Conservation (phyloP, 805 yeast genomes). For the Komagataella kurtzmanii region DNA sequence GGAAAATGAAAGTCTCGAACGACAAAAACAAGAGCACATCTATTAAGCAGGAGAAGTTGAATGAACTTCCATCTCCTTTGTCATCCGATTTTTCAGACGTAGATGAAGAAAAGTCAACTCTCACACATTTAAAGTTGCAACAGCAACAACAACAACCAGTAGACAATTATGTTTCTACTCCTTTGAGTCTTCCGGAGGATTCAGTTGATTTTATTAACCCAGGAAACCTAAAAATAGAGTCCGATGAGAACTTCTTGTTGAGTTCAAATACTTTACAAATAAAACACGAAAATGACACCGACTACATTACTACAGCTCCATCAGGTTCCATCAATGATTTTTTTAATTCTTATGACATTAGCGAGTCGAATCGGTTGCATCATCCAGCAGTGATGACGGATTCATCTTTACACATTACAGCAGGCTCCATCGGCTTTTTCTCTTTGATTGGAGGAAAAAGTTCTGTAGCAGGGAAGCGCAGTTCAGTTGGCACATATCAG, state of each 20-base stretch:
- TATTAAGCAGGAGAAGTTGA: background rate
- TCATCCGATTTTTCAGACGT: background rate
- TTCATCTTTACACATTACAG: background rate
- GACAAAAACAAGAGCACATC: background rate
- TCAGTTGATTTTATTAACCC: background rate
- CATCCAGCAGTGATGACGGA: conserved; percentile 5
- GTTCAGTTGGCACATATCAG: background rate
- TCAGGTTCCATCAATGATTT: background rate
- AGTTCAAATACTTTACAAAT: conserved; percentile 1
- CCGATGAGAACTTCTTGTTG: conserved; percentile 1
- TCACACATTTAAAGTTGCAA: background rate
- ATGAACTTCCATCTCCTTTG: background rate
- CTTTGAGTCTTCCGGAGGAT: background rate
- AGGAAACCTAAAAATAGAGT: background rate
- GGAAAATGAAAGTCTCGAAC: background rate
- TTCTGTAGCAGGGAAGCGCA: background rate
- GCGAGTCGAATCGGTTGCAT: conserved; percentile 4
- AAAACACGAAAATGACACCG: background rate
- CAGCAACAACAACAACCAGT: background rate
- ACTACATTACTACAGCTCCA: background rate
- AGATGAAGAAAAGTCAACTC: background rate
- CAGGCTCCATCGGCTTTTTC: background rate
- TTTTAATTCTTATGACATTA: background rate
- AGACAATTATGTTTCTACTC: background rate
- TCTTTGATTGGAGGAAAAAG: background rate